A percentile compares a stretch with the other conserved stretches of the same genome.
Evolutionary conservation across 2,329 filamentous ascomycete genomes (phyloP).

Genomic region (Sporothrix pseudoabietina): DNA sequence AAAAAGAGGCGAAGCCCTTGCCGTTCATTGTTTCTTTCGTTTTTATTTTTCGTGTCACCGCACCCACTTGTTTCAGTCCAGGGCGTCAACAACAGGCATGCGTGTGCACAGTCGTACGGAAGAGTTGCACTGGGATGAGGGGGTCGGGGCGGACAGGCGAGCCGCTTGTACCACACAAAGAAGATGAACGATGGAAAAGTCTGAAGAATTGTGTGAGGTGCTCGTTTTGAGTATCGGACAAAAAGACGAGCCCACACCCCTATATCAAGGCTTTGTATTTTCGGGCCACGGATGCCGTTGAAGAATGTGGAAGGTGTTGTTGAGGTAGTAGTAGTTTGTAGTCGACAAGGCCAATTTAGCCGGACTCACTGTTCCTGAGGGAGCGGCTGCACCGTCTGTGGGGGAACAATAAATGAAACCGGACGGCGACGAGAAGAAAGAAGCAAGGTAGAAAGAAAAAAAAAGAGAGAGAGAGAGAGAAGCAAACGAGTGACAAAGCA

Average conservation of each 20-base stretch:
- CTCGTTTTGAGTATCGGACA: too few relatives aligned
- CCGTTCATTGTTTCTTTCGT: background rate
- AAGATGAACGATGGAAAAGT: background rate
- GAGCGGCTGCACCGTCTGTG: background rate
- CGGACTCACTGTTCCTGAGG: background rate
- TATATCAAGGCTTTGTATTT: conserved; percentile 4
- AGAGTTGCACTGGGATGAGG: background rate
- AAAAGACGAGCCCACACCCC: background rate
- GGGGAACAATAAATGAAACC: background rate
- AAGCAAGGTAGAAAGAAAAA: background rate
- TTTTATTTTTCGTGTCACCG: background rate
- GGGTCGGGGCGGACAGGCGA: background rate
- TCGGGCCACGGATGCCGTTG: conserved; percentile 14
- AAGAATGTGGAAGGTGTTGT: background rate
- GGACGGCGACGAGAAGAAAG: background rate
- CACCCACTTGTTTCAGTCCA: background rate
- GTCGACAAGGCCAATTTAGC: background rate
- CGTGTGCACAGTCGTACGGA: background rate
- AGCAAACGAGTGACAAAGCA: too few relatives aligned
- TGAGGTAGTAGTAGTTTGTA: too few relatives aligned
- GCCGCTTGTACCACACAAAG: background rate
- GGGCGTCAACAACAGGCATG: background rate
- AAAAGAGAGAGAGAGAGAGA: too few relatives aligned
- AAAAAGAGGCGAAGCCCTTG: background rate
- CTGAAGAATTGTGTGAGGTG: too few relatives aligned